A percentile compares a stretch with the other conserved stretches of the same genome.
These are phyloP conservation scores for Basipetospora sp. DNA, from an alignment of 2,329 filamentous ascomycete genomes.

Conservation along the genomic window DNA sequence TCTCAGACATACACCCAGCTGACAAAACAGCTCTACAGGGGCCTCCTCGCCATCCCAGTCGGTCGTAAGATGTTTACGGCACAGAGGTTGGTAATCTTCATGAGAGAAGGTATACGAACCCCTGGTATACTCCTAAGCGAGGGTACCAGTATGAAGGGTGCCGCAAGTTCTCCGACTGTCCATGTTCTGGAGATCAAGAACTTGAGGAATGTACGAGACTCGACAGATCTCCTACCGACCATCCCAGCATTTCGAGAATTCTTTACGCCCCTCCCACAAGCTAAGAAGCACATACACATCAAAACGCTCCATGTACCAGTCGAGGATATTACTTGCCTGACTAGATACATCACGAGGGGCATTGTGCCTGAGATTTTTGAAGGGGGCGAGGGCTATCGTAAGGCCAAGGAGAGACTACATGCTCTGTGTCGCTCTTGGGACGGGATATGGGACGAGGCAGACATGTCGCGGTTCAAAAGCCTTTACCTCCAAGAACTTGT, in stretches of 20 bases:
- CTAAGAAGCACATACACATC: slow-evolving; percentile 50
- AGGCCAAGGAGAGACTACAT: slow-evolving; percentile 53
- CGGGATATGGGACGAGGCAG: slow-evolving; percentile 67
- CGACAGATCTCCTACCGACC: slow-evolving; percentile 78
- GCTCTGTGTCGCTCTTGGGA: slow-evolving; percentile 62
- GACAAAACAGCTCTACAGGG: slow-evolving; percentile 67
- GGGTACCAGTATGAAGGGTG: slow-evolving; percentile 48
- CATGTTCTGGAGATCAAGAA: slow-evolving; percentile 67
- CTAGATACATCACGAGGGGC: slow-evolving; percentile 48
- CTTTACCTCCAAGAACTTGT: slow-evolving; percentile 67
- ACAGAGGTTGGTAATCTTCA: slow-evolving; percentile 70
- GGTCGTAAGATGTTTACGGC: slow-evolving; percentile 65
- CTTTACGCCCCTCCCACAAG: slow-evolving; percentile 53
- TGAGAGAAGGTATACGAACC: slow-evolving; percentile 68
- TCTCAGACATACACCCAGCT: slow-evolving; percentile 65
- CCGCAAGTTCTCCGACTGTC: slow-evolving; percentile 47
- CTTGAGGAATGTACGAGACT: slow-evolving; percentile 52
- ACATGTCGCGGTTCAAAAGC: slow-evolving; percentile 69
- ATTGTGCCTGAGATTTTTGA: slow-evolving; percentile 45
- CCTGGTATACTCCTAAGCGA: slow-evolving; percentile 68
- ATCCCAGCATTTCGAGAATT: slow-evolving; percentile 53
- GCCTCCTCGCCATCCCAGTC: slow-evolving; percentile 63
- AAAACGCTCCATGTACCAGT: slow-evolving; percentile 58
- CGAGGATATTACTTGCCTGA: slow-evolving; percentile 71
- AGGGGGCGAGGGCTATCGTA: slow-evolving; percentile 30